Percentiles rank a stretch among this genome's conserved stretches.
phyloP scores from a whole-genome alignment of 495 filamentous ascomycete species.

The Filosporella fistucella region DNA sequence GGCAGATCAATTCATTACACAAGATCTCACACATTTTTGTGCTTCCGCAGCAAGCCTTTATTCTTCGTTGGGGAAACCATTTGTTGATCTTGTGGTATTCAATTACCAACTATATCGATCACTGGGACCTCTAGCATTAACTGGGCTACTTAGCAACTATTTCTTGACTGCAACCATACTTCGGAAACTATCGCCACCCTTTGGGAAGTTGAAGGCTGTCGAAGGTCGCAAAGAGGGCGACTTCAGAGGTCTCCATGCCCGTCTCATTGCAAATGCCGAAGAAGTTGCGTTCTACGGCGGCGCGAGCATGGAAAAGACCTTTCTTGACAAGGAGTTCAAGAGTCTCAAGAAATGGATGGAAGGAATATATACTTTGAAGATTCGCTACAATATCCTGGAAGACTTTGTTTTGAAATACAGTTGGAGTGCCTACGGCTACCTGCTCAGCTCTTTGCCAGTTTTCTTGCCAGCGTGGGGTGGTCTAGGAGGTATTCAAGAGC shows the following conservation, averaged over 20 bases:
- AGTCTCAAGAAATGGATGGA: constrained; percentile 94
- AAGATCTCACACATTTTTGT: constrained; percentile 94
- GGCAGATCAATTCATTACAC: constrained; percentile 96
- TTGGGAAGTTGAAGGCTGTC: constrained; percentile 92
- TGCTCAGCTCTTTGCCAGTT: constrained; percentile 86
- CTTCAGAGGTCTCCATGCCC: constrained; percentile 82
- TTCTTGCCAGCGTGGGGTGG: constrained; percentile 96
- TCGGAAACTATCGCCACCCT: constrained; percentile 83
- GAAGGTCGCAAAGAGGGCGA: constrained; percentile 93
- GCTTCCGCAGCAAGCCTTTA: constrained; percentile 88
- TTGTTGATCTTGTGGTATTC: constrained; percentile 94
- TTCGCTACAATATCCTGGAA: constrained; percentile 97
- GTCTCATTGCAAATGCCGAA: constrained; percentile 94
- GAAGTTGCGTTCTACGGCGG: constrained; percentile 99
- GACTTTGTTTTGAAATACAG: constrained; percentile 98
- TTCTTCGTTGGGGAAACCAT: constrained; percentile 92
- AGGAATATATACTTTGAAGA: constrained; percentile 90
- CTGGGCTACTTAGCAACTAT: constrained; percentile 85
- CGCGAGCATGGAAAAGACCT: constrained; percentile 84
- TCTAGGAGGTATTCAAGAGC: constrained; percentile 64
- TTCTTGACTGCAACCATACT: constrained; percentile 87
- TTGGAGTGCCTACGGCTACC: constrained; percentile 96
- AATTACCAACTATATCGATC: constrained; percentile 95
- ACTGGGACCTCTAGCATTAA: constrained; percentile 82
- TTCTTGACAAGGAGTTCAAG: constrained; percentile 85